Evolutionary conservation across 2,329 filamentous ascomycete species (phyloP), one percentile per base, ranked within the genome.

Genomic region (Colletotrichum simmondsii): DNA sequence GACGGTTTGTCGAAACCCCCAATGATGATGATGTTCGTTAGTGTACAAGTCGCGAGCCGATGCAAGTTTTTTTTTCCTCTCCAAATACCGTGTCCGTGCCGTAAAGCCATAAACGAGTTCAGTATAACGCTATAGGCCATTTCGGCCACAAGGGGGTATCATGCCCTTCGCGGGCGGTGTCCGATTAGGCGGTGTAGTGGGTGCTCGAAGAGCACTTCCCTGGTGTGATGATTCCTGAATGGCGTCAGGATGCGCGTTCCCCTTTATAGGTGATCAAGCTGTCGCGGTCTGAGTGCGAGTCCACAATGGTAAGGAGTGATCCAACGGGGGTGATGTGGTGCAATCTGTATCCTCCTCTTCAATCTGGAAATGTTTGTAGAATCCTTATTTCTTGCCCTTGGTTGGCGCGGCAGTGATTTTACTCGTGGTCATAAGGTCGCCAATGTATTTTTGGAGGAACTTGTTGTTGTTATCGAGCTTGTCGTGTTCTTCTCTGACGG

Each of bases 381-480:
- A 19, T 22, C 19, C 37, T 87, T 79, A 91, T 80, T 91, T 91
- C 78, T 89, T 89, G 67, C 82, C 83, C 37, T 88, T 85, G 74
- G 82, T 85, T 66, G 85, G 84, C 1, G 88, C 85, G 2, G 91
- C 87, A 1, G 91, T 93, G 77, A 93, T 93, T 80, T 93, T 93
- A 81, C 90, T 92, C n/a, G 92, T 93, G 77, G 94, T 94, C 90
- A 98, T 98, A 68, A 98, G 88, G 80, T 98, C 96, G 76, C 96
- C 96, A 78, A 98, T 98, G 81, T 98, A 98, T 82, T 98, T 98
- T 83, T 98, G 96, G 60, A 99, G 85, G 80, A 98, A 98, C 79
- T 95, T 96, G 88, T 99, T 99, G 82, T 98, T 95, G 82, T 90
- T 97, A 83, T 98, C 95, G 67, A 99, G 91, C 84, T 98, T 98